Base-by-base conservation (phyloP, 129 eudicot genomes). In the Tanacetum coccineum region DNA sequence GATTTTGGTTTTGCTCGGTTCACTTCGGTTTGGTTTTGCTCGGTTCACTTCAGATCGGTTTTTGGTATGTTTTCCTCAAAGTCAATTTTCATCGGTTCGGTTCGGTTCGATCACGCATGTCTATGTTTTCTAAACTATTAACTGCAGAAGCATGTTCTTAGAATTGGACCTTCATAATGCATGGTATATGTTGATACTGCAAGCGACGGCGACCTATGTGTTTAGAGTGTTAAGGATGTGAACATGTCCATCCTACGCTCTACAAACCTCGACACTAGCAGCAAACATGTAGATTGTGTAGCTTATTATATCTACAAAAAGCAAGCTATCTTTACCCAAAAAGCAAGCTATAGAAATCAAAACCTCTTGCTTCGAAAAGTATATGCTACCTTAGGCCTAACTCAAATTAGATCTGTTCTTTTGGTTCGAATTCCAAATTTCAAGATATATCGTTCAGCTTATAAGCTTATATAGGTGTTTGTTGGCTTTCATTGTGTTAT, bases 211-310 rank as follows among this genome's bases (percentile, higher is more conserved):
- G 26, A 59, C 26, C 57, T 42, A 45, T 10, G 57, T 45, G 56
- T 46, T 44, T 20, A 8, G 54, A 69, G 66, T 14, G 55, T 70
- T 45, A 58, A 8, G 3, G 20, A 17, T 45, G 58, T 56, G 2
- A 59, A 15, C 73, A 55, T 45, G 17, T 17, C 48, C 58, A 59
- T 70, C 66, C 74, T 70, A 22, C 28, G 15, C 45, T 70, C 44
- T 51, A 57, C 26, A 70, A 45, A 57, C 62, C 66, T 22, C 46
- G 22, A 17, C 13, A 25, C 46, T 59, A 14, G 47, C 46, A 44
- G 42, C n/a, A 70, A 70, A 45, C 58, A 17, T 12, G 46, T 15
- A 60, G 39, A 11, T 70, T 25, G 9, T 49, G 40, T 21, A 20
- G 12, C 11, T 53, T 56, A 22, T 68, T 53, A 17, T 67, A 19